These are phyloP conservation scores for Botrytis fabae DNA, from an alignment of 2,329 filamentous ascomycete species.

Conservation along the genomic window DNA sequence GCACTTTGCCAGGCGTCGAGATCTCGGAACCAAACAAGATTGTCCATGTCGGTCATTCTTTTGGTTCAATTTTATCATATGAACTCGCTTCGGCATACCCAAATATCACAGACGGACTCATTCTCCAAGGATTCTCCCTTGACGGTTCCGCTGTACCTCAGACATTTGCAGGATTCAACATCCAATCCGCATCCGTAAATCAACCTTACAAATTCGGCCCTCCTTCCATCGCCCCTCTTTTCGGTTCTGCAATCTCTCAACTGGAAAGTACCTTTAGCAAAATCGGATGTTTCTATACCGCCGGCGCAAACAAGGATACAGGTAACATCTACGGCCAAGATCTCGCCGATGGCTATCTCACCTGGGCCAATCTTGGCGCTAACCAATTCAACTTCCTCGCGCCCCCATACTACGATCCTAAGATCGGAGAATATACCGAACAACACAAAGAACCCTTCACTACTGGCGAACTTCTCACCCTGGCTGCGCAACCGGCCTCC, in stretches of 20 bases:
- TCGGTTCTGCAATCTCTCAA: neutral
- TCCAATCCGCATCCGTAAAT: neutral
- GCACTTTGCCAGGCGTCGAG: neutral
- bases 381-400: constrained; percentile 20
- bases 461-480: neutral
- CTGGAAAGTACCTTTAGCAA: neutral
- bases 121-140: constrained; percentile 22
- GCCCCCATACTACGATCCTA: constrained; percentile 11
- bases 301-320: neutral
- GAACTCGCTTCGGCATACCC: constrained; percentile 15
- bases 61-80: constrained; percentile 15
- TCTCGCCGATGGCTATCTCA: constrained; percentile 15
- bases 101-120: constrained; percentile 15
- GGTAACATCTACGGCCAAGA: neutral
- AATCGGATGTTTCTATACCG: neutral
- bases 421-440: constrained; percentile 6
- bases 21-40: constrained; percentile 12
- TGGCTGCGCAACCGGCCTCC: neutral
- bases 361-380: constrained; percentile 11
- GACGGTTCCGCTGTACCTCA: neutral
- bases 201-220: neutral
- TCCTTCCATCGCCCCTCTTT: neutral
- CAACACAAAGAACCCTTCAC: constrained; percentile 3
- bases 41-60: constrained; percentile 20
- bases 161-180: constrained; percentile 9